Percentiles rank a stretch among this genome's conserved stretches.
phyloP scores from a whole-genome alignment of 1,139 yeast genomes.

The Geotrichum citri-aurantii region DNA sequence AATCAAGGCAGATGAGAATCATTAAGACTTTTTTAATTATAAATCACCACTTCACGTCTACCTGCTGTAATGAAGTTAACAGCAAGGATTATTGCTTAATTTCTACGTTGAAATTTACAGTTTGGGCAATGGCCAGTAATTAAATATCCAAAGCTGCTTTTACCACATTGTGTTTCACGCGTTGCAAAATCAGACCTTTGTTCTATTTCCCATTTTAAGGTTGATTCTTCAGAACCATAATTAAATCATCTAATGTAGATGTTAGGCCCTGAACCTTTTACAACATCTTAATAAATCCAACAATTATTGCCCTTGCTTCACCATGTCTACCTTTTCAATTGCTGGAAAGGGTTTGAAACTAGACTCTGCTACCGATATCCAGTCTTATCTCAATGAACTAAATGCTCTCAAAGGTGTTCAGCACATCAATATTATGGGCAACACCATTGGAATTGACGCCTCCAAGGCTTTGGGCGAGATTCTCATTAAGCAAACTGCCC shows the following conservation, averaged over 20 bases:
- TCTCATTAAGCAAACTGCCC: conserved; percentile 39
- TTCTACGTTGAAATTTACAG: neutral
- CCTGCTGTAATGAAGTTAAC: too few species aligned
- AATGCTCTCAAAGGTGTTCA: conserved; percentile 40
- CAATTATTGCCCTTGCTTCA: neutral
- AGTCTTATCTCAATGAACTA: conserved; percentile 55
- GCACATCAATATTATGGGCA: conserved; percentile 79
- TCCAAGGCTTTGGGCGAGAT: conserved; percentile 64
- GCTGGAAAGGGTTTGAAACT: conserved; percentile 76
- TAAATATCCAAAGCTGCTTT: neutral
- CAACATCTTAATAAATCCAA: neutral
- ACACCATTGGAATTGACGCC: conserved; percentile 90
- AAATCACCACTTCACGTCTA: neutral
- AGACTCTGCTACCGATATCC: conserved; percentile 65
- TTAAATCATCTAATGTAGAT: neutral
- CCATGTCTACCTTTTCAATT: conserved; percentile 43
- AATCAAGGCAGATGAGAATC: neutral
- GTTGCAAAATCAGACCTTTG: neutral
- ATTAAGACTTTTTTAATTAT: too few species aligned
- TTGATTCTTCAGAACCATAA: neutral
- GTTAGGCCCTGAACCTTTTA: neutral
- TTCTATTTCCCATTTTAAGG: neutral
- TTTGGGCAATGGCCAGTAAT: neutral
- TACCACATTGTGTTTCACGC: neutral
- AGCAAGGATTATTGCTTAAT: neutral